Base-by-base conservation (phyloP, 805 yeast genomes). In the Lipomyces yamanashiensis region DNA sequence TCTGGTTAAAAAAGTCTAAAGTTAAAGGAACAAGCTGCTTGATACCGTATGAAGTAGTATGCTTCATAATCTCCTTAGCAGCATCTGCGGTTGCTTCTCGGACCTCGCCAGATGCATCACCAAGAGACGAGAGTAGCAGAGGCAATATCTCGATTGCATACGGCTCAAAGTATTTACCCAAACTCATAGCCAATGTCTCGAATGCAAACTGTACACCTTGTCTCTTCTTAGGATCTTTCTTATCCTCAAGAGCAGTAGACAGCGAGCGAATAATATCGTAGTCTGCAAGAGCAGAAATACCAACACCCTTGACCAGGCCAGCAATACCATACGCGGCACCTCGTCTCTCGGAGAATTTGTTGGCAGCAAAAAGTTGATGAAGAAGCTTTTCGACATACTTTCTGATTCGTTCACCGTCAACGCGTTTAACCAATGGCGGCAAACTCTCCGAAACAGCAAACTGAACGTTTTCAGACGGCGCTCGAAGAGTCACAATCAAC, bases 261-360 rank as follows among this genome's bases (percentile, higher is more conserved):
- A 95, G 77, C 50, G 82, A 83, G 61, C 97, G 82, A 62, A 91
- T 85, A 49, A 95, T 82, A 71, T 90, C 96, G 72, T 84, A 85
- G 55, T 88, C 87, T 10, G 90, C 82, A 58, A 95, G 78, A 0
- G 96, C 82, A 63, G 85, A 82, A 58, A 95, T 85, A 69, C 99
- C 99, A 23, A 85, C 83, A 63, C 99, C 99, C 72, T 90, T 88
- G 2, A 89, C 93, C 51, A 95, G 77, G 67, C 99, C 99, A 23
- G 98, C 89, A 70, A 95, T 83, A 75, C 98, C 99, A 78, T 90
- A 92, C 0, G 98, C 98, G 1, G 97, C 93, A 72, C 98, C 99
- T 68, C 93, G 84, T 73, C 97, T 83, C n/a, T 81, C 79, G 5
- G 77, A 76, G 5, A 81, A 75, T 50, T 77, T 75, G 39, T 78